Base-by-base conservation (phyloP, 2,329 filamentous ascomycete species). In the Beauveria australis region DNA sequence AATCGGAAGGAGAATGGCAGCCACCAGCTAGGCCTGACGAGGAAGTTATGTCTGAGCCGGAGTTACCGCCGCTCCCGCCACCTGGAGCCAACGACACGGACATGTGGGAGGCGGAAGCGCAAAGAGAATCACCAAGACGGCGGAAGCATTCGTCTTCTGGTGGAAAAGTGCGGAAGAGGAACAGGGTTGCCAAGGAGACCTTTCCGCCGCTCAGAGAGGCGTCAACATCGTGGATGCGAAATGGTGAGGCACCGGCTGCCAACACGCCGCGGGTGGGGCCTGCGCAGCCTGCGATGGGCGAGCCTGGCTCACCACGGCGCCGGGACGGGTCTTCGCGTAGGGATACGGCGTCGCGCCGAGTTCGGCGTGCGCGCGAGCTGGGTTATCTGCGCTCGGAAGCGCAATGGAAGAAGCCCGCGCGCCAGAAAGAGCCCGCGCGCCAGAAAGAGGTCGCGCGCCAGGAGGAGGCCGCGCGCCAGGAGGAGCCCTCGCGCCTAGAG, bases 91-190 rank as follows among this genome's bases (percentile, higher is more conserved):
- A 79, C n/a, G 76, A 77, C 3, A 79, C 78, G 12, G 73, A 85
- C 64, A 75, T 86, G 12, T 86, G 82, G 82, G 82, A 81, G 37
- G 67, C 84, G 26, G 83, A 85, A 67, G 82, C 82, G 12, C 75
- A 78, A 58, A 77, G 82, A 14, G 72, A 75, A 7, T 75, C 75
- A 1, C 77, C 79, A 10, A 69, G 64, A 5, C 65, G 70, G 24
- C 56, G 64, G 40, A 66, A 65, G n/a, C 67, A 72, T 26, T 69
- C 69, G 47, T 66, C 70, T 1, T 73, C 73, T 44, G 69, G 67
- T 24, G 33, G 33, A 37, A 37, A 40, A 37, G n/a, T 5, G 19
- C 33, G 33, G 14, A 37, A 16, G 33, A 37, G 33, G 33, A 37
- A 37, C 12, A 37, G 33, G 12, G 12, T 37, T 37, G 33, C 33